Evolutionary conservation across 2,329 filamentous ascomycete genomes (phyloP), one percentile per base, ranked within the genome.

Genomic region (Trichoderma arundinaceum): DNA sequence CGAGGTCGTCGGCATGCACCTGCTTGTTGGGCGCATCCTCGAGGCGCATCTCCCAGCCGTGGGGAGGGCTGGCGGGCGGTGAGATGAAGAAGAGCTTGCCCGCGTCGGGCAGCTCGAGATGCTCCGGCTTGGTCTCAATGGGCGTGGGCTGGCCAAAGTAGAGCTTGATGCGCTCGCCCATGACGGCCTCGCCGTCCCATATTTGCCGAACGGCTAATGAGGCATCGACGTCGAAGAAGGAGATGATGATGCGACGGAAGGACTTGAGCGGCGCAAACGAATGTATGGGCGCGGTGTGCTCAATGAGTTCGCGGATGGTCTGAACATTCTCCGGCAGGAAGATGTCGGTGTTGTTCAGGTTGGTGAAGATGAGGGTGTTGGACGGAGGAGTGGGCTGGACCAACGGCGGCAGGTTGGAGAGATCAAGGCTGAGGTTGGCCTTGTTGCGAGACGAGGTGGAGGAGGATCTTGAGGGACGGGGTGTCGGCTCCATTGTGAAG

Each of bases 361-460:
- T 92, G 72, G 92, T 95, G 75, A 95, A 90, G 73, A 95, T 87
- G 65, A 95, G 88, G 0, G 92, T 95, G 81, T 95, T 95, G 70
- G 90, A 91, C 6, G 91, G 90, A 63, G 89, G 86, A 32, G 90
- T 88, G n/a, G 91, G 91, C 74, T 87, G 85, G 48, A 83, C 82
- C 64, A 92, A 82, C 41, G 90, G 85, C 57, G 92, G 91, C 48
- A 94, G 80, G 73, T 83, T 85, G 68, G 90, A 90, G 52, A 94
- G 85, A 74, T 94, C 91, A 73, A 95, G 84, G 22, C 87, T 89
- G 65, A 92, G 85, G 71, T 84, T 77, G 70, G 73, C 78, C 67
- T 79, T 79, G 70, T 76, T 77, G 59, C 71, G 83, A 33, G 71
- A 84, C 53, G 80, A 77, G 67, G 76, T 76, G 59, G 83, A 83